phyloP scores from a whole-genome alignment of 306 rosid species.

The Quercus dentata region DNA sequence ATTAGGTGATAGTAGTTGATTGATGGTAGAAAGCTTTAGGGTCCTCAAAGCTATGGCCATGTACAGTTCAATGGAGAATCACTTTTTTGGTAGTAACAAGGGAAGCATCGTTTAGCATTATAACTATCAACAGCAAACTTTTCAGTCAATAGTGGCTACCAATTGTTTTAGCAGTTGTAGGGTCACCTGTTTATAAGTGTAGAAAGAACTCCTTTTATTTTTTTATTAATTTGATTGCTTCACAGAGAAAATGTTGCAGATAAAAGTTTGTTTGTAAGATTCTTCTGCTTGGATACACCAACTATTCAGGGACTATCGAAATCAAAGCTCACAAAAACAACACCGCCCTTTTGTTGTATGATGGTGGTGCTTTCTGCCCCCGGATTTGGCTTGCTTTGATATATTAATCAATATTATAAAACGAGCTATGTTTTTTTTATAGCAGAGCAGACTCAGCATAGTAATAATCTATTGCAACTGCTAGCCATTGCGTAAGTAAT shows the following conservation, averaged over 20 bases:
- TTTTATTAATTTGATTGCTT: background rate
- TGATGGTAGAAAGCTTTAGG: conserved; percentile 23
- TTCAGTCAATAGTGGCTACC: background rate
- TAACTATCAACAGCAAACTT: conserved; percentile 19
- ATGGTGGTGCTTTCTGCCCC: conserved; percentile 19
- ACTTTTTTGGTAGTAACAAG: conserved; percentile 17
- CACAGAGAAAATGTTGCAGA: background rate
- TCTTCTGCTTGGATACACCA: conserved; percentile 25
- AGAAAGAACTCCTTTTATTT: conserved; percentile 1
- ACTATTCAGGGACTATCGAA: conserved; percentile 6
- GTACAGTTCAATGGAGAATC: conserved; percentile 50
- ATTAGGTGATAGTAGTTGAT: conserved; percentile 26
- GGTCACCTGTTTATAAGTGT: conserved; percentile 45
- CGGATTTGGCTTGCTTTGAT: conserved; percentile 18
- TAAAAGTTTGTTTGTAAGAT: conserved; percentile 27
- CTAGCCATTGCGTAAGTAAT: no score
- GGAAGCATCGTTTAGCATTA: conserved; percentile 15
- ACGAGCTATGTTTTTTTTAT: no score
- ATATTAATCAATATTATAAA: background rate
- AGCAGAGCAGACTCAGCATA: no score
- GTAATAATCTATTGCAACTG: no score
- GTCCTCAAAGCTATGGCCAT: conserved; percentile 27
- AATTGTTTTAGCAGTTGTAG: conserved; percentile 24
- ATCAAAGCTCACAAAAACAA: conserved; percentile 19
- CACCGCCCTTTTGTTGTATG: conserved; percentile 15